Base-by-base conservation (phyloP, 345 rosid genomes). In the Brassica juncea region DNA sequence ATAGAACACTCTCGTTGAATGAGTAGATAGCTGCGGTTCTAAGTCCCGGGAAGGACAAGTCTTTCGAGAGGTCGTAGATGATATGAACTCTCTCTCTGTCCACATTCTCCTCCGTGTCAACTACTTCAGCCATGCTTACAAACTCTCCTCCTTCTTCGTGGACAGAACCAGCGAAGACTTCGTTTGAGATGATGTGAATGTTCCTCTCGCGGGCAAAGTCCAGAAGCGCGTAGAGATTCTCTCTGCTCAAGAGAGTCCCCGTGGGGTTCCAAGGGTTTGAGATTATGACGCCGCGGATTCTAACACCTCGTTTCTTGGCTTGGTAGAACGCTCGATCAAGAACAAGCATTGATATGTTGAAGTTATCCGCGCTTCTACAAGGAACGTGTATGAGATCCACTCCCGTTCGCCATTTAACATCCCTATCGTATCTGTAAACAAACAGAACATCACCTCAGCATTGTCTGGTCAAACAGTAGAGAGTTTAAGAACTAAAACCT, bases 151-250 rank as follows among this genome's bases (percentile, higher is more conserved):
- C 76, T 70, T 64, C 68, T 64, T 84, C 92, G 55, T 86, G 83
- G 60, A 89, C 82, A 1, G 90, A 90, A 5, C 92, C 89, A 16
- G 83, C 95, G 28, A 92, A 85, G 74, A 91, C 73, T 83, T 95
- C 99, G 31, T 92, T 89, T 34, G 87, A 90, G 75, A 92, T 83
- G 6, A 95, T 72, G 71, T 95, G 98, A 78, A 92, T 88, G 87
- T 95, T 95, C 84, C 87, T 92, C 84, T 89, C 97, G 3, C 89
- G 87, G 23, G 97, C 99, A 76, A 92, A 95, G 84, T 91, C 92
- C 42, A 92, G 81, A 64, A 95, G 88, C 80, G 84, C 85, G 70
- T 89, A 89, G 35, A 95, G 91, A 32, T 79, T 84, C 37, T 91
- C 94, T 55, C 81, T 87, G 39, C 75, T 85, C 58, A 82, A 75